Percentiles rank a stretch among this genome's conserved stretches.
Evolutionary conservation across 1,139 yeast species (phyloP).

Genomic region (Meyerozyma smithsonii): DNA sequence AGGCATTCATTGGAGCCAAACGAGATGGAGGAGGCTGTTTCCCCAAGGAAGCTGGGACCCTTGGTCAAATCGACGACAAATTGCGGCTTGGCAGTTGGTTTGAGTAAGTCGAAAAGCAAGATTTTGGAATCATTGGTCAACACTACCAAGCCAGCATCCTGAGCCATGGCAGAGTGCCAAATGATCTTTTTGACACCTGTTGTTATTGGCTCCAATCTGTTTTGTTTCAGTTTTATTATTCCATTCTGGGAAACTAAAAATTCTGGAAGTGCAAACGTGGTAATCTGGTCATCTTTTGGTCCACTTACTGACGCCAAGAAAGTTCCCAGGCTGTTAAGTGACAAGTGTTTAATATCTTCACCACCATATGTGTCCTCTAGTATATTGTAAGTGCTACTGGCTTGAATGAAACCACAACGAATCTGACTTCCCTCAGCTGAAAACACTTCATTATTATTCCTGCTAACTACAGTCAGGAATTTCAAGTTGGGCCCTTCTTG

Average conservation of each 20-base stretch:
- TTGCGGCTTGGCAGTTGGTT: slow-evolving; percentile 22
- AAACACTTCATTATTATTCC: slow-evolving; percentile 25
- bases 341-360: slow-evolving; percentile 21
- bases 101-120: slow-evolving; percentile 25
- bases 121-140: slow-evolving; percentile 23
- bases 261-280: slow-evolving; percentile 23
- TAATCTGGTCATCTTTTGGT: slow-evolving; percentile 13
- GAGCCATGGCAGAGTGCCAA: slow-evolving; percentile 30
- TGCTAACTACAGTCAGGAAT: slow-evolving; percentile 9
- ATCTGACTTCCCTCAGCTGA: slow-evolving; percentile 26
- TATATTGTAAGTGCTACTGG: slow-evolving; percentile 18
- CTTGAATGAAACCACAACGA: slow-evolving; percentile 14
- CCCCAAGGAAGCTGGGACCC: slow-evolving; percentile 11
- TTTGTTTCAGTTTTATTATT: slow-evolving; percentile 13
- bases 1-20: slow-evolving; percentile 31
- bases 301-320: slow-evolving; percentile 31
- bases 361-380: slow-evolving; percentile 8
- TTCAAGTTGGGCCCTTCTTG: not conserved
- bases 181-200: slow-evolving; percentile 21
- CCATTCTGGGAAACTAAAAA: slow-evolving; percentile 8
- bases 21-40: slow-evolving; percentile 24
- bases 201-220: slow-evolving; percentile 13
- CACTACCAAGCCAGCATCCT: slow-evolving; percentile 28
- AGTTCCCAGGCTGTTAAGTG: slow-evolving; percentile 26
- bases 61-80: slow-evolving; percentile 18